Base-by-base conservation (phyloP, 106 monocot species). In the Chionographis japonica region DNA sequence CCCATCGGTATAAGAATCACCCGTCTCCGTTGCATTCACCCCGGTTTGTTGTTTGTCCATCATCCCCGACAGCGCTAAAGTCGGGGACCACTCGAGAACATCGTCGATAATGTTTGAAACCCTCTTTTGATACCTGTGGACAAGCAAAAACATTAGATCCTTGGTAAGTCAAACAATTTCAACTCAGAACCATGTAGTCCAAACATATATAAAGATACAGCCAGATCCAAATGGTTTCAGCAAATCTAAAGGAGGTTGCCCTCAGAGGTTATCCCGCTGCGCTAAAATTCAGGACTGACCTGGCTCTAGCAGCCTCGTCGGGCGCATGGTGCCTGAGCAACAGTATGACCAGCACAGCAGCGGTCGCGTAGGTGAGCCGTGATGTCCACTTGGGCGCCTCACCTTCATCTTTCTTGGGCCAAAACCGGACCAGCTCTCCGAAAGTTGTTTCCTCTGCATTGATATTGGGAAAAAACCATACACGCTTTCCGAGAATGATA, bases 371-470 rank as follows among this genome's bases (percentile, higher is more conserved):
- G 62, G 75, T 72, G 50, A 97, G 77, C 69, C 95, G 84, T 17
- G 95, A 84, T 38, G 95, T 92, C 95, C 92, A 97, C 64, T 92
- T 92, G 3, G 88, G 88, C 1, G 72, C 78, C 61, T 92, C 95
- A 13, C 66, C 86, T 67, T 97, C 95, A 60, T 97, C 95, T 73
- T 85, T 97, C 78, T 84, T 76, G 8, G 95, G 95, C 95, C 92
- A 97, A 77, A 97, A 97, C 35, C 86, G 79, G 37, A 97, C 70
- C 50, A 97, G 68, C 74, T 97, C 95, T 68, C 84, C 83, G 60
- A 97, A 97, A 40, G 95, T 97, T n/a, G 95, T 97, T 74, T 97
- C 95, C 62, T 97, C 95, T 2, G 92, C 95, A 85, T 92, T 92
- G 38, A 97, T 89, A 56, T 97, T 97, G 40, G 95, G 95, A 74